A percentile compares a stretch with the other conserved stretches of the same genome.
Evolutionary conservation across 768 basidiomycete species (phyloP).

Genomic region (Boletus fagicola): DNA sequence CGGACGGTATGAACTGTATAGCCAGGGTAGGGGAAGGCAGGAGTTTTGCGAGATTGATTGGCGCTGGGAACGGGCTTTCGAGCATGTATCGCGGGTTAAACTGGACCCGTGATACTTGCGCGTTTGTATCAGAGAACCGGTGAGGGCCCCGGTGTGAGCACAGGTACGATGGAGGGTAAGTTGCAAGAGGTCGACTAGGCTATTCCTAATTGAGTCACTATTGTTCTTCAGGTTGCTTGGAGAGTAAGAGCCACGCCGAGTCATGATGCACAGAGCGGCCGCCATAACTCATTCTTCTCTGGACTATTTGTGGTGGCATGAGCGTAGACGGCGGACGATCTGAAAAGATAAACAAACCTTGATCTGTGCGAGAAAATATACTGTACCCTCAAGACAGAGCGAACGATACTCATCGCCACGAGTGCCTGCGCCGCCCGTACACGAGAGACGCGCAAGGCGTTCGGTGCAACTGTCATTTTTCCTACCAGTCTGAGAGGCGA

Average conservation of each 20-base stretch:
- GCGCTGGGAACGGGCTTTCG: not conserved
- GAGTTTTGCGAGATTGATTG: slow-evolving; percentile 1
- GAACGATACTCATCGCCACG: not conserved
- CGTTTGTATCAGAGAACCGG: not conserved
- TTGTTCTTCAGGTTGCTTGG: not conserved
- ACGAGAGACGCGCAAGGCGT: not conserved
- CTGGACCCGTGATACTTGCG: not conserved
- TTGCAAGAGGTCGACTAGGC: not conserved
- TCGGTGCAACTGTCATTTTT: not conserved
- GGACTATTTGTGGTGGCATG: not conserved
- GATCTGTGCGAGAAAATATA: not conserved
- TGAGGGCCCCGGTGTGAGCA: not conserved
- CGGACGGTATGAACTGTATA: not conserved
- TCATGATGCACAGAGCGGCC: not conserved
- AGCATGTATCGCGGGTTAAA: slow-evolving; percentile 4
- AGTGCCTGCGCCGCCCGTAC: not conserved
- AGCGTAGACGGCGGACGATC: not conserved
- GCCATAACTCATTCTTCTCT: not conserved
- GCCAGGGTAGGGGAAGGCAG: not conserved
- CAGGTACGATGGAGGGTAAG: not conserved
- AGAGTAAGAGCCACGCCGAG: not conserved
- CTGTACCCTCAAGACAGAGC: not conserved
- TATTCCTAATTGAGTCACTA: not conserved
- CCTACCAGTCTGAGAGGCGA: not conserved
- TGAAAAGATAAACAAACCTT: not conserved